Evolutionary conservation across 176 grass and related monocot genomes (phyloP).

Genomic region (Aegilops sharonensis): DNA sequence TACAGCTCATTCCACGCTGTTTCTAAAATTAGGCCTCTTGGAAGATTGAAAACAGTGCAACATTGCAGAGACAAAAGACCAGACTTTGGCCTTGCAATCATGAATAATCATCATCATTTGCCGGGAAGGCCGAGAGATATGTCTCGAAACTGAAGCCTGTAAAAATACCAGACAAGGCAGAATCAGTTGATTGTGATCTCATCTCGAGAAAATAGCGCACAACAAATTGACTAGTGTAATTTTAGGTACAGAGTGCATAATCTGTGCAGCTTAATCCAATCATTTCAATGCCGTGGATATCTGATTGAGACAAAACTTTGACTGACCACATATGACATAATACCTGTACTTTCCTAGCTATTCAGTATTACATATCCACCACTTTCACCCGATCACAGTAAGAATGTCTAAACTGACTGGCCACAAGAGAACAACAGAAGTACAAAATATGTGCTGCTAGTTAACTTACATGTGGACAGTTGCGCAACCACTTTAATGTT

Average conservation of each 20-base stretch:
- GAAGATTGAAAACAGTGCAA: background rate
- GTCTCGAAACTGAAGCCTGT: background rate
- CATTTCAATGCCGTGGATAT: background rate
- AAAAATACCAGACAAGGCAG: background rate
- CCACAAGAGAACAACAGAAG: background rate
- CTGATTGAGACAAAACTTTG: no score
- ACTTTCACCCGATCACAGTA: background rate
- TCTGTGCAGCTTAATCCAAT: background rate
- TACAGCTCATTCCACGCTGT: no score
- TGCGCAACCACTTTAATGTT: background rate
- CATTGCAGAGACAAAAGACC: background rate
- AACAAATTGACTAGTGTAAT: background rate
- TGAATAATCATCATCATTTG: background rate
- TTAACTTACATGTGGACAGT: background rate
- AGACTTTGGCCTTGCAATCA: background rate
- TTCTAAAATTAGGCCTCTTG: background rate
- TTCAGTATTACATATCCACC: background rate
- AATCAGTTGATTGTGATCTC: background rate
- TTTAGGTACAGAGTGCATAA: background rate
- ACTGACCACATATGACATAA: background rate
- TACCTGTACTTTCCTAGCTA: background rate
- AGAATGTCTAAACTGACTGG: background rate
- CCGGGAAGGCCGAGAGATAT: background rate
- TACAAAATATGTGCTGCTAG: background rate
- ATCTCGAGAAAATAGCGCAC: background rate